Evolutionary conservation across 768 basidiomycete species (phyloP), one percentile per base, ranked within the genome.

Genomic region (Mycena olivaceomarginata): DNA sequence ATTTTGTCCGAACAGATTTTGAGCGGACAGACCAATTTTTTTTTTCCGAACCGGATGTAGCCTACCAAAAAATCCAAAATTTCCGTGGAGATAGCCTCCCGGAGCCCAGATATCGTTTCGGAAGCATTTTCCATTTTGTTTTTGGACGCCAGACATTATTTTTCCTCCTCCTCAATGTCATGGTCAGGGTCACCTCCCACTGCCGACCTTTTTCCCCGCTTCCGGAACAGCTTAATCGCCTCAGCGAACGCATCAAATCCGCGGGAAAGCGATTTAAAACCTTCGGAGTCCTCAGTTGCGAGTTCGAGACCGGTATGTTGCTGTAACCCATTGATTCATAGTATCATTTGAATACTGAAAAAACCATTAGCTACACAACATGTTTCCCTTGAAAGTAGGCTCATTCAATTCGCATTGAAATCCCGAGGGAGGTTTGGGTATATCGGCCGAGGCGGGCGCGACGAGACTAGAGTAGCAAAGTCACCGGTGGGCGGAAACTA

Each of bases 1-100:
- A n/a, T 56, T 56, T 56, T 56, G 53, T 56, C 53, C 53, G 53
- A 56, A 56, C 53, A n/a, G 18, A 56, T 56, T 56, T 56, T 6
- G n/a, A 20, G 5, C 53, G n/a, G n/a, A n/a, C 5, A 9, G 53
- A 7, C 53, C 53, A 56, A 9, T 48, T 48, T 48, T n/a, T 45
- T 45, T 45, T 45, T 7, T 45, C 43, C 43, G 43, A 45, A 56
- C 53, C n/a, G 53, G 53, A 56, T 56, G n/a, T n/a, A n/a, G n/a
- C n/a, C 20, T 56, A 56, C 20, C 13, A 9, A 51, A 51, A 51
- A 51, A 51, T 51, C 9, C 48, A 9, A 20, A 13, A 9, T 51
- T 51, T 20, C 5, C 12, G 12, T 51, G 11, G 48, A 51, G 8
- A 51, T 51, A 15, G 48, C 18, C 18, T 20, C 5, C 18, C 9